These are phyloP conservation scores for Hypoxylon cercidicola DNA, from an alignment of 495 filamentous ascomycete species.

Conservation along the genomic window DNA sequence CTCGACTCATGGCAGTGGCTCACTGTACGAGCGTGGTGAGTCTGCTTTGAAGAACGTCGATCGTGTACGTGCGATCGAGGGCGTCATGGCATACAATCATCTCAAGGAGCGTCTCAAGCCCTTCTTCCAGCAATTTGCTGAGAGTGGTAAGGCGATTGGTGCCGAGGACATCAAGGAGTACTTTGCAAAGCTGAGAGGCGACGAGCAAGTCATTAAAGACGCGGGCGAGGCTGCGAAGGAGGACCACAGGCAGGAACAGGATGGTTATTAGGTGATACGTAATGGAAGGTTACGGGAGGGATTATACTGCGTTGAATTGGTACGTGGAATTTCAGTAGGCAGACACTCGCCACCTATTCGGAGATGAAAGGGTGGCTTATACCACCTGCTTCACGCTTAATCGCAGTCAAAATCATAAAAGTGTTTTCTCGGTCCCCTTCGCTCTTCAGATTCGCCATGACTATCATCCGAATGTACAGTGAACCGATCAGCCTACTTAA, in stretches of 20 bases:
- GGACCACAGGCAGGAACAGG: conserved; percentile 67
- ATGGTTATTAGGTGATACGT: conserved; percentile 57
- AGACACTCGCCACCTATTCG: not conserved
- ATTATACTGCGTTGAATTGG: not conserved
- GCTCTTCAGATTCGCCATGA: not conserved
- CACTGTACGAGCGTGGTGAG: conserved; percentile 88
- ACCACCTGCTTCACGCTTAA: conserved; percentile 23
- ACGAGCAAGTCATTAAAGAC: conserved; percentile 68
- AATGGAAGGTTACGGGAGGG: not conserved
- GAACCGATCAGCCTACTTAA: not conserved
- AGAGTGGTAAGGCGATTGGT: conserved; percentile 82
- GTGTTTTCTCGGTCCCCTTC: not conserved
- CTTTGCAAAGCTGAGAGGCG: conserved; percentile 92
- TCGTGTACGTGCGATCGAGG: conserved; percentile 91
- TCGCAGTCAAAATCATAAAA: conserved; percentile 16
- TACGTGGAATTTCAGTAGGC: conserved; percentile 11
- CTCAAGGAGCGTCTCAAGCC: conserved; percentile 92
- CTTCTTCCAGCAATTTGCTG: conserved; percentile 92
- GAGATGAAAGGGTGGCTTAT: conserved; percentile 19
- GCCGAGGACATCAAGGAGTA: conserved; percentile 96
- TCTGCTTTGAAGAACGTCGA: conserved; percentile 89
- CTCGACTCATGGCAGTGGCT: conserved; percentile 66
- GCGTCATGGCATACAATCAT: conserved; percentile 96
- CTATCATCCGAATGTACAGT: not conserved
- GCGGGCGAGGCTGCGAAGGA: conserved; percentile 57